Percentiles rank a stretch among this genome's conserved stretches.
phyloP scores from a whole-genome alignment of 768 basidiomycete species.

The Xerocomellus amylosporus region DNA sequence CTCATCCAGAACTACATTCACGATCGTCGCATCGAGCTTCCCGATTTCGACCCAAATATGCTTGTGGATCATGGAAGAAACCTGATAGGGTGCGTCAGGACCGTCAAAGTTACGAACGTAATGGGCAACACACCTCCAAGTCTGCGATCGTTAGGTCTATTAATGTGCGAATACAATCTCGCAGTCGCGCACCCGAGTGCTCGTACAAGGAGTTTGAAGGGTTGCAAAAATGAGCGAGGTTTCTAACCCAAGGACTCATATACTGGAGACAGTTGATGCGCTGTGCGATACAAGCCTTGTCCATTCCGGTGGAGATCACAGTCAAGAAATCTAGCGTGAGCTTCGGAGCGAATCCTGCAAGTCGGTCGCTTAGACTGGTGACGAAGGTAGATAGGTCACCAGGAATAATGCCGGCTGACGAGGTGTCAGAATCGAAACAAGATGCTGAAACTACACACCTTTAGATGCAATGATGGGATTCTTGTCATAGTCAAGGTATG shows the following conservation, averaged over 20 bases:
- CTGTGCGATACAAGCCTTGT: constrained; percentile 44
- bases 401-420: constrained; percentile 65
- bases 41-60: constrained; percentile 77
- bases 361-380: constrained; percentile 61
- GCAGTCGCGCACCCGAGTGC: constrained; percentile 67
- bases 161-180: constrained; percentile 78
- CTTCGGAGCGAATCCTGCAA: constrained; percentile 73
- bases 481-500: constrained; percentile 74
- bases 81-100: constrained; percentile 37
- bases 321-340: constrained; percentile 85
- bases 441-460: constrained; percentile 39
- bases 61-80: constrained; percentile 64
- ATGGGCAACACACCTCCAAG: constrained; percentile 50
- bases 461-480: constrained; percentile 66
- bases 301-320: constrained; percentile 73
- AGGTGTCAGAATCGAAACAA: constrained; percentile 3
- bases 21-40: constrained; percentile 60
- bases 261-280: constrained; percentile 77
- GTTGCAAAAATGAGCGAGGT: constrained; percentile 68
- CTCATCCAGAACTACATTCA: constrained; percentile 78
- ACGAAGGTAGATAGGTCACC: constrained; percentile 64
- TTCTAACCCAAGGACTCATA: constrained; percentile 86
- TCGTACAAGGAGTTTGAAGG: constrained; percentile 68
- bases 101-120: neutral
- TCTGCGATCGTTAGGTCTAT: constrained; percentile 72